Percentiles rank a stretch among this genome's conserved stretches.
These are phyloP conservation scores for Phytopythium ostracodes DNA, from an alignment of 352 stramenopile species.

Conservation along the genomic window DNA sequence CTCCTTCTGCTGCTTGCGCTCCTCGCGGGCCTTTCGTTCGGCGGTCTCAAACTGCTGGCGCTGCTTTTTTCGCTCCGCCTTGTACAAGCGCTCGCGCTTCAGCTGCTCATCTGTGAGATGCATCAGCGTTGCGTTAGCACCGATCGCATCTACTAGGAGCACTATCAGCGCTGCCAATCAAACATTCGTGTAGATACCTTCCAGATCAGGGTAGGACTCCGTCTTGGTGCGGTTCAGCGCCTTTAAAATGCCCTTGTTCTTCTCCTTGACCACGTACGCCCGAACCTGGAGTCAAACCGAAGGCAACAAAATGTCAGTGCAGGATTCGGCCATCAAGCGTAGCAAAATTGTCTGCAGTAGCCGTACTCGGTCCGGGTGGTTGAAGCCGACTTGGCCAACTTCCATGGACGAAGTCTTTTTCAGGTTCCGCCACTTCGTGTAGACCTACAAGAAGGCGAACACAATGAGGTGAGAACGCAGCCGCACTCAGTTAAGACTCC, in stretches of 20 bases:
- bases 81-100: constrained; percentile 68
- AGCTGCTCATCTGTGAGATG: constrained; percentile 43
- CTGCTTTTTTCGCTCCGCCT: constrained; percentile 66
- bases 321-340: neutral
- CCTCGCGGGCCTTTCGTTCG: constrained; percentile 46
- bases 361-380: constrained; percentile 61
- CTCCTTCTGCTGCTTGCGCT: constrained; percentile 73
- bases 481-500: neutral
- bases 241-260: constrained; percentile 86
- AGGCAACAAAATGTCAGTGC: neutral
- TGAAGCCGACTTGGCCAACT: constrained; percentile 87
- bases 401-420: constrained; percentile 90
- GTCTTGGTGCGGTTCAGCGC: constrained; percentile 84
- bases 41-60: constrained; percentile 45
- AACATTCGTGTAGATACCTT: too few species aligned
- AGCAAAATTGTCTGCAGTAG: neutral
- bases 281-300: constrained; percentile 38
- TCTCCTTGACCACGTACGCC: constrained; percentile 73
- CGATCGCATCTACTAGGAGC: neutral
- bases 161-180: neutral
- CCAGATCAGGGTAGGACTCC: constrained; percentile 67
- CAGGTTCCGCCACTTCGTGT: constrained; percentile 92
- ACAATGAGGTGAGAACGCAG: neutral
- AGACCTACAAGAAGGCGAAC: constrained; percentile 48
- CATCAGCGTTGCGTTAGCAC: neutral